Percentiles rank a stretch among this genome's conserved stretches.
Evolutionary conservation across 2,329 filamentous ascomycete species (phyloP).

Genomic region (Paecilomyces variotii): DNA sequence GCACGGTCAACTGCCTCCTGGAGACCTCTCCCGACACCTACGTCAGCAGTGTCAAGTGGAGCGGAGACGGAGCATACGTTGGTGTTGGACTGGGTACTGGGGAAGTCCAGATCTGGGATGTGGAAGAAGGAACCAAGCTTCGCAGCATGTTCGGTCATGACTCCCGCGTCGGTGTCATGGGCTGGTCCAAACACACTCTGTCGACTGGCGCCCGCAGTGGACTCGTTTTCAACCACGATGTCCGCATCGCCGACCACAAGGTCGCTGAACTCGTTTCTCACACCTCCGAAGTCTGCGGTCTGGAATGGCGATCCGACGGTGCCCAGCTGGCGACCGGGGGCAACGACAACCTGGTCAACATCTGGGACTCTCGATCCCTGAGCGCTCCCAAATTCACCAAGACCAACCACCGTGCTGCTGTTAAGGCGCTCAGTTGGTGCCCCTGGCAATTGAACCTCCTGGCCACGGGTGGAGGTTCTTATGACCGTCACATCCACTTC

Average conservation of each 20-base stretch:
- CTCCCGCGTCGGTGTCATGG: constrained; percentile 93
- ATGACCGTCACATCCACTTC: constrained; percentile 98
- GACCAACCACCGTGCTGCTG: constrained; percentile 97
- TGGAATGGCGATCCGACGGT: constrained; percentile 95
- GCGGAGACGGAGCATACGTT: constrained; percentile 91
- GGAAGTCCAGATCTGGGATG: constrained; percentile 99
- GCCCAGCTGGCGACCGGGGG: constrained; percentile 94
- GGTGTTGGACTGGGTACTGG: constrained; percentile 89
- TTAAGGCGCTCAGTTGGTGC: constrained; percentile 98
- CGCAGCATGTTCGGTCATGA: constrained; percentile 98
- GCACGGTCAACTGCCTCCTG: constrained; percentile 77
- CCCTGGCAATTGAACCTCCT: constrained; percentile 98
- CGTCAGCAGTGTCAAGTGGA: constrained; percentile 98
- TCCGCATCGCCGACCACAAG: constrained; percentile 96
- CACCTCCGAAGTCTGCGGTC: constrained; percentile 93
- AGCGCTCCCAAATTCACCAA: constrained; percentile 97
- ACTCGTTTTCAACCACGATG: constrained; percentile 96
- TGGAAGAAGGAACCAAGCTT: constrained; percentile 87
- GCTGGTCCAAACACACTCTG: constrained; percentile 97
- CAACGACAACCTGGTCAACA: constrained; percentile 97
- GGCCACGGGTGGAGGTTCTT: constrained; percentile 89
- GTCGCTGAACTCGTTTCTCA: constrained; percentile 93
- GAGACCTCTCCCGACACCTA: constrained; percentile 89
- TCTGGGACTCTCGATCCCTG: constrained; percentile 95
- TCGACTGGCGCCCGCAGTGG: constrained; percentile 92